These are phyloP conservation scores for Simmondsia chinensis DNA, from an alignment of 148 eudicot species.

Conservation along the genomic window DNA sequence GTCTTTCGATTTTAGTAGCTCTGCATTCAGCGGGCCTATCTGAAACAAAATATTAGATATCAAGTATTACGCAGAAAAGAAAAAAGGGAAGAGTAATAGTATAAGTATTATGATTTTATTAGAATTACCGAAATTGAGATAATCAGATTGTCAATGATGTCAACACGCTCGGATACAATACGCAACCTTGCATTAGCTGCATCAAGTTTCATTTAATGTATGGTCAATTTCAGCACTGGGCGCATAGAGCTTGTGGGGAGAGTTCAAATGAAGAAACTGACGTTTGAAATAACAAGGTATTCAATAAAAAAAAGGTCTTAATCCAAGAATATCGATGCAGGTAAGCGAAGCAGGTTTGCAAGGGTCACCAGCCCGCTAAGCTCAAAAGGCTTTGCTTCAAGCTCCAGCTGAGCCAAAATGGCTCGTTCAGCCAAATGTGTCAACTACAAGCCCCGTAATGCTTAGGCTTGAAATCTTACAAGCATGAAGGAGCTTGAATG, in stretches of 20 bases:
- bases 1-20: constrained; percentile 72
- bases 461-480: neutral
- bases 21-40: constrained; percentile 94
- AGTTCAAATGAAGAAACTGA: neutral
- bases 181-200: constrained; percentile 97
- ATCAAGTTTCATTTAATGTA: constrained; percentile 16
- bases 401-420: too few relatives aligned
- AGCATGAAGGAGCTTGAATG: neutral
- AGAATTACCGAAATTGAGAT: constrained; percentile 80
- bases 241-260: constrained; percentile 1
- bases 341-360: too few relatives aligned
- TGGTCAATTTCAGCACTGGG: constrained; percentile 8
- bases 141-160: constrained; percentile 75
- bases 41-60: constrained; percentile 39
- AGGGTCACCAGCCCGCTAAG: too few relatives aligned
- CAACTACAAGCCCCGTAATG: too few relatives aligned
- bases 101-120: neutral
- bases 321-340: too few relatives aligned
- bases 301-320: neutral
- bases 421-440: too few relatives aligned
- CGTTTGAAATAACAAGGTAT: neutral
- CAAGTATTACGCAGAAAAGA: too few relatives aligned
- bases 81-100: neutral
- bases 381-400: too few relatives aligned
- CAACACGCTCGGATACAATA: constrained; percentile 94